Base-by-base conservation (phyloP, 78 protist species). In the Dictyostelium intermedium region DNA sequence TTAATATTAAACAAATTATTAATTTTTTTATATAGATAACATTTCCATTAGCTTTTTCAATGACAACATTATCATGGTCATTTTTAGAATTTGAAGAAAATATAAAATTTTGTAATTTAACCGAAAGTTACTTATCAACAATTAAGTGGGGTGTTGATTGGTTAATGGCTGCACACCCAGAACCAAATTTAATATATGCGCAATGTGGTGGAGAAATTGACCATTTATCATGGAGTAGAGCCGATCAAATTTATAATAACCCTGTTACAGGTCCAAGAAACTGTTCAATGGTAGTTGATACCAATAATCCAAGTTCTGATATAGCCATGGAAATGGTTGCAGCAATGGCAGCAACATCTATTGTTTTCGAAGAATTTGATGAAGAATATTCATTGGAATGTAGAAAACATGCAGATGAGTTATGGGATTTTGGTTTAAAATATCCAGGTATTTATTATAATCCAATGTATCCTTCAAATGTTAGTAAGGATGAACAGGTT, bases 281-380 rank as follows among this genome's bases (percentile, higher is more conserved):
- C 25, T 14, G 50, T 27, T 87, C 45, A 60, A 10, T 45, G 16
- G 6, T 72, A 5, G 25, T 87, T 5, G 50, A 69, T 43, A 25
- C n/a, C 0, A 10, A 47, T 7, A 73, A 63, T 39, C 93, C 93
- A 76, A 77, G 85, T 37, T 77, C 93, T 41, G 93, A 87, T 20
- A 74, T 87, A 14, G 93, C 93, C 9, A 39, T 78, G 56, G 93
- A 87, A 79, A 56, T 66, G 25, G 16, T 77, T 0, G 93, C 93
- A 37, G 70, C 85, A 7, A 50, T 87, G 30, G 41, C 93, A 61
- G 63, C 80, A 2, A n/a, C 86, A 0, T 56, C 78, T 7, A 78
- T 87, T 20, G 47, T 87, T 16, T 79, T 76, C 25, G 50, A 50
- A 30, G 32, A 23, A 25, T 11, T 50, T 45, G 80, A 87, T 63